Conservation (phyloP, 495 filamentous ascomycete genomes). For the Halenospora varia region DNA sequence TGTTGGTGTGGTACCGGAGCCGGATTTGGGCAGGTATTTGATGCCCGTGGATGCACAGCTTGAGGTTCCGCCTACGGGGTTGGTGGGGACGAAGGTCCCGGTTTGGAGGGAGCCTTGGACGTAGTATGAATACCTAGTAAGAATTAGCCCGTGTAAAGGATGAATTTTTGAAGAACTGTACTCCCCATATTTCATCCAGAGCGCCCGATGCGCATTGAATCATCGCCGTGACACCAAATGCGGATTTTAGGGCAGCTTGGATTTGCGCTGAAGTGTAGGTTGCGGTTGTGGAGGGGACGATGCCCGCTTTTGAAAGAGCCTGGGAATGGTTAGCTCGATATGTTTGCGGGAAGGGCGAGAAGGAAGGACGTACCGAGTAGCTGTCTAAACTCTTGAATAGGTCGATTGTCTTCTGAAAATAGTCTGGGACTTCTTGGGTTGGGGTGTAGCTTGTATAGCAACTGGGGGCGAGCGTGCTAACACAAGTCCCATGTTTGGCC, state of each 20-base stretch:
- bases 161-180: no score
- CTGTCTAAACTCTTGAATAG: slow-evolving; percentile 59
- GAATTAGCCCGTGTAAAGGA: no score
- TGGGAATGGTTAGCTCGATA: slow-evolving; percentile 19
- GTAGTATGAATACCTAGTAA: slow-evolving; percentile 73
- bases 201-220: slow-evolving; percentile 51
- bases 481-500: slow-evolving; percentile 66
- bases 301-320: slow-evolving; percentile 54
- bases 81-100: slow-evolving; percentile 57
- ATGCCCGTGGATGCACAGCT: slow-evolving; percentile 54
- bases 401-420: slow-evolving; percentile 42
- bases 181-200: slow-evolving; percentile 66
- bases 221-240: slow-evolving; percentile 51
- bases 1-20: neutral
- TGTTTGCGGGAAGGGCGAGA: neutral
- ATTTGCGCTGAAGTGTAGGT: slow-evolving; percentile 60
- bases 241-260: slow-evolving; percentile 47
- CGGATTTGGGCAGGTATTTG: slow-evolving; percentile 61
- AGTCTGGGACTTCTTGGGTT: slow-evolving; percentile 45
- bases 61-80: slow-evolving; percentile 58
- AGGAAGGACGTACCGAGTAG: slow-evolving; percentile 42
- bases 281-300: slow-evolving; percentile 48
- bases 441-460: slow-evolving; percentile 61
- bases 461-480: slow-evolving; percentile 52
- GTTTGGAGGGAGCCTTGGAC: slow-evolving; percentile 60